A percentile compares a stretch with the other conserved stretches of the same genome.
phyloP scores from a whole-genome alignment of 1,284 basidiomycete genomes.

The Gomphus bonarii region DNA sequence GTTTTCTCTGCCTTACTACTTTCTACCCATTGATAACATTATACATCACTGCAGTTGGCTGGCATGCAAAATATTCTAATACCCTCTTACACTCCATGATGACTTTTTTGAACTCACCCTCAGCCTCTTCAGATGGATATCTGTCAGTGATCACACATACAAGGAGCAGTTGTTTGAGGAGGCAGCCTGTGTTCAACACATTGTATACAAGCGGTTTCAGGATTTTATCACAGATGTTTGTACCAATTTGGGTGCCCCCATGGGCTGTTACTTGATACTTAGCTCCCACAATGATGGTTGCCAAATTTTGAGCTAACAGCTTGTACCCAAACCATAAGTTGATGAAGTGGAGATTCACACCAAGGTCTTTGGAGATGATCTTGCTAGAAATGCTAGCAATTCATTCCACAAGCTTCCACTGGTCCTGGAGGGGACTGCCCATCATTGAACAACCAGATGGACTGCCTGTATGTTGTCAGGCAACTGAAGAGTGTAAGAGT shows the following conservation, averaged over 20 bases:
- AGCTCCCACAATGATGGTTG: neutral
- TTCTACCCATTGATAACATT: too few relatives aligned
- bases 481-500: too few relatives aligned
- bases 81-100: constrained; percentile 1
- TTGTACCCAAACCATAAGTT: neutral
- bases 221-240: neutral
- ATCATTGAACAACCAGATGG: too few relatives aligned
- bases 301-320: neutral
- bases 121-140: neutral
- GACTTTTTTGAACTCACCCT: neutral
- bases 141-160: constrained; percentile 8
- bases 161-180: neutral
- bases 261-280: neutral
- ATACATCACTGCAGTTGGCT: constrained; percentile 5
- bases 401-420: neutral
- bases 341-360: constrained; percentile 3
- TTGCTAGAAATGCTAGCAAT: constrained; percentile 3
- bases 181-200: neutral
- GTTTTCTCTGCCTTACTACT: too few relatives aligned
- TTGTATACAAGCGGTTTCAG: constrained; percentile 3
- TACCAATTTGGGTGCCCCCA: constrained; percentile 1
- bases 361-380: constrained; percentile 1
- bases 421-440: neutral
- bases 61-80: neutral
- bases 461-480: too few relatives aligned